Evolutionary conservation across 2,329 filamentous ascomycete genomes (phyloP), one percentile per base, ranked within the genome.

Genomic region (Aspergillus fumigatus): DNA sequence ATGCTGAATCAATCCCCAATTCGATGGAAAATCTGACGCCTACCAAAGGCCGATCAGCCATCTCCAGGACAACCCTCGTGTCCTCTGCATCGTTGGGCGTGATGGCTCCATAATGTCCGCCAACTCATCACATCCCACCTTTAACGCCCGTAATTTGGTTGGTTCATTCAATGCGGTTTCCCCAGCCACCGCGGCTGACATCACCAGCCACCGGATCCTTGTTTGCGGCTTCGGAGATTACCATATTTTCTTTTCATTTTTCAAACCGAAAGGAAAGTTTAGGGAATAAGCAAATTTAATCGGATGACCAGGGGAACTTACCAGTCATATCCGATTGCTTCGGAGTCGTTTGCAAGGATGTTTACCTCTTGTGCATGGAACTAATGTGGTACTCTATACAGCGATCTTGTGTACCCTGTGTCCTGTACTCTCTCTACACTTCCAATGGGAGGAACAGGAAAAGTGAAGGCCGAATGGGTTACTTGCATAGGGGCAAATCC

Each of bases 121-220:
- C 62, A 64, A 60, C 62, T 58, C 62, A 64, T 64, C 62, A 59
- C 54, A 56, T 48, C 52, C 50, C 53, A 57, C 48, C 52, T 51
- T 56, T 51, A 25, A 21, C 38, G 48, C 52, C 29, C 14, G 51
- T 8, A 26, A 52, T 21, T 40, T 43, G 25, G 41, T 43, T 25
- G 51, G 40, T 52, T 32, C 17, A 43, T 23, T 35, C 50, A n/a
- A 29, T 19, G 25, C 27, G 6, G 21, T 26, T 23, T 51, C 38
- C 53, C 53, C 53, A 55, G 53, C 53, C 53, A 55, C 53, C 40
- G 25, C 43, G n/a, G 11, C n/a, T 23, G 43, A 14, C 8, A 4
- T 26, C n/a, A 21, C 53, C 53, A 55, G 53, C 53, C 53, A 55
- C 53, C 48, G 27, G 41, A 19, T 45, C 14, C 41, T 19, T 45